These are phyloP conservation scores for Nannochloropsis gaditana DNA, from an alignment of 108 stramenopile genomes.

Conservation along the genomic window DNA sequence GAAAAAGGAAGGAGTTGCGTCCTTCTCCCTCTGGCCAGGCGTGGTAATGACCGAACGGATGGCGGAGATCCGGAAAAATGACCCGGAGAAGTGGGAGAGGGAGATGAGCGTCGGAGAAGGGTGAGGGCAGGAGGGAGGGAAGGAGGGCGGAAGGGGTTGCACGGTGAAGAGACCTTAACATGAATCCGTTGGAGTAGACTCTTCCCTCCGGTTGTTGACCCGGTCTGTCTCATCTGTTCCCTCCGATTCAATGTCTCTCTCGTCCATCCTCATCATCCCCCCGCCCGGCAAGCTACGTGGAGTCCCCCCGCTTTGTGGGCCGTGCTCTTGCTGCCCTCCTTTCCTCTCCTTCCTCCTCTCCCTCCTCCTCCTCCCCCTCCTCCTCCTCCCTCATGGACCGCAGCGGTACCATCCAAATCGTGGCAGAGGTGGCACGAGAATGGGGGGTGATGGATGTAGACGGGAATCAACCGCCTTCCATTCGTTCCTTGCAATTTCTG, in stretches of 20 bases:
- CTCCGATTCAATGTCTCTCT: neutral
- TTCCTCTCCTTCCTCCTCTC: neutral
- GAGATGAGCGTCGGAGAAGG: conserved; percentile 56
- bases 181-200: neutral
- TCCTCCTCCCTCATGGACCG: conserved; percentile 43
- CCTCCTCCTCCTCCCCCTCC: neutral
- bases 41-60: conserved; percentile 72
- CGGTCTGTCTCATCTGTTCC: neutral
- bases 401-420: conserved; percentile 67
- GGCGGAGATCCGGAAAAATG: conserved; percentile 56
- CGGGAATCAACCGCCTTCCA: conserved; percentile 52
- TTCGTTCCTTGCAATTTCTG: conserved; percentile 35
- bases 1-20: conserved; percentile 58
- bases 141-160: neutral
- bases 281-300: conserved; percentile 44
- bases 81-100: conserved; percentile 65
- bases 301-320: conserved; percentile 66
- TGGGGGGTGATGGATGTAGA: conserved; percentile 69
- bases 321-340: conserved; percentile 60
- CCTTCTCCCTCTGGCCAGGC: conserved; percentile 72
- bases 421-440: conserved; percentile 78
- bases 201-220: neutral
- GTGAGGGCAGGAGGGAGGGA: neutral
- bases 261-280: conserved; percentile 45
- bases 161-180: neutral